Percentiles rank a stretch among this genome's conserved stretches.
Conservation (phyloP, 2,329 filamentous ascomycete genomes). For the Beauveria asiatica region DNA sequence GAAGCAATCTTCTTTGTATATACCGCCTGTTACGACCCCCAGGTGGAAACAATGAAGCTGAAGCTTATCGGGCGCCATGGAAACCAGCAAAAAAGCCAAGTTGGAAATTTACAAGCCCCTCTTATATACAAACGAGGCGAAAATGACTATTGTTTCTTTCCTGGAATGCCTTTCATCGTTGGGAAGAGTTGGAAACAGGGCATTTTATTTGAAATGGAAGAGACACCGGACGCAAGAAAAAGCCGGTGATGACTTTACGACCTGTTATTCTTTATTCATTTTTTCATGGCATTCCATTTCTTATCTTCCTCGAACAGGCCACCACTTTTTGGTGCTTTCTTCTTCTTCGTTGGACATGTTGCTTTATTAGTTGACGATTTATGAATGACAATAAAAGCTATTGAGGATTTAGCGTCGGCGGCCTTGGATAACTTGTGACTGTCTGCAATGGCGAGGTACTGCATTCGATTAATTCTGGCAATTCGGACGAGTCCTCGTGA, state of each 20-base stretch:
- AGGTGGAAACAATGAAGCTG: slow-evolving; percentile 24
- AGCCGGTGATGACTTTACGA: slow-evolving; percentile 19
- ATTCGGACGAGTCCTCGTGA: too few relatives aligned
- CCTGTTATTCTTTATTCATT: slow-evolving; percentile 15
- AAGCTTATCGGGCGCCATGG: not conserved
- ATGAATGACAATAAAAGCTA: slow-evolving; percentile 31
- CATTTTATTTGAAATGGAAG: slow-evolving; percentile 9
- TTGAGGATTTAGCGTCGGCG: slow-evolving; percentile 1
- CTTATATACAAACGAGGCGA: not conserved
- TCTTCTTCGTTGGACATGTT: slow-evolving; percentile 18
- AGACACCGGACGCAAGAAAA: slow-evolving; percentile 12
- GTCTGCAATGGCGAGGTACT: not conserved
- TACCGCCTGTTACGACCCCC: slow-evolving; percentile 28
- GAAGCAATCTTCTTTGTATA: not conserved
- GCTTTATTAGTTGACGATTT: slow-evolving; percentile 32
- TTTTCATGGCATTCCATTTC: slow-evolving; percentile 12
- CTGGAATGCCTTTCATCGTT: slow-evolving; percentile 4
- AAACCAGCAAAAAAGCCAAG: not conserved
- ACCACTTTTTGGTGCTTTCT: slow-evolving; percentile 8
- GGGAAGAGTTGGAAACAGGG: not conserved
- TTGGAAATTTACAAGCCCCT: not conserved
- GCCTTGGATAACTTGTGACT: not conserved
- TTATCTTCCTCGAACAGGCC: slow-evolving; percentile 3
- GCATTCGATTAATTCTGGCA: too few relatives aligned
- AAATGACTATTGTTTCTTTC: slow-evolving; percentile 2